Percentiles rank a stretch among this genome's conserved stretches.
Evolutionary conservation across 2,329 filamentous ascomycete genomes (phyloP).

Genomic region (Aspergillus glaucus): DNA sequence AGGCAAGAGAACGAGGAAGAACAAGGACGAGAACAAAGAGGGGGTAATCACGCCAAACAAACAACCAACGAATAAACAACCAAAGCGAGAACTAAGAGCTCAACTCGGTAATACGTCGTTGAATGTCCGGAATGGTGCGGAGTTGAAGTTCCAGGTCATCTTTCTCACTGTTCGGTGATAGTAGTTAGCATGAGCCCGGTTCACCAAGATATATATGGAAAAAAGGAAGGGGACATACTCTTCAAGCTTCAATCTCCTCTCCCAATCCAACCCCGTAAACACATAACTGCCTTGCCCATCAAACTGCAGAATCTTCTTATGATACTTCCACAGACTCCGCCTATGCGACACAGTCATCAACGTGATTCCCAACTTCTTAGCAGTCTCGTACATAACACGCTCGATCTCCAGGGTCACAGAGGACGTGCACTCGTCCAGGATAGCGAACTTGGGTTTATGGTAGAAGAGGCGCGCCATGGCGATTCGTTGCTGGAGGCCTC

Average conservation of each 20-base stretch:
- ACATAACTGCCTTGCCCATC: constrained; percentile 89
- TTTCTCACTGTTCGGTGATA: constrained; percentile 56
- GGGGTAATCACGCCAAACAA: too few relatives aligned
- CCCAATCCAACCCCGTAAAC: constrained; percentile 84
- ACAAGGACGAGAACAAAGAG: too few relatives aligned
- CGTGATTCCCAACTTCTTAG: constrained; percentile 84
- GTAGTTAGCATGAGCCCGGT: too few relatives aligned
- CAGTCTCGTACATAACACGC: constrained; percentile 93
- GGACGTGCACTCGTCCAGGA: constrained; percentile 93
- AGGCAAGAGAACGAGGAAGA: background rate
- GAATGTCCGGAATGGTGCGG: constrained; percentile 77
- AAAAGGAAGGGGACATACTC: constrained; percentile 62
- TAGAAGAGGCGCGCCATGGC: constrained; percentile 96
- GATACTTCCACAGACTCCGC: constrained; percentile 91
- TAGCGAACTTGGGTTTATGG: constrained; percentile 85
- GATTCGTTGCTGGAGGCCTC: constrained; percentile 88
- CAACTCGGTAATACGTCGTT: constrained; percentile 77
- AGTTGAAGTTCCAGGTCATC: constrained; percentile 86
- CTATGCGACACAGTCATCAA: constrained; percentile 95
- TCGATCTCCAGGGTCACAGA: constrained; percentile 94
- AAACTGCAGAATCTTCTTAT: constrained; percentile 90
- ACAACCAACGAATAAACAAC: constrained; percentile 1
- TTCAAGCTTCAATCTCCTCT: constrained; percentile 75
- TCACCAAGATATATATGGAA: too few relatives aligned
- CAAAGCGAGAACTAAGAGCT: constrained; percentile 35